Evolutionary conservation across 192 early-diverging fungal species (phyloP), one percentile per base, ranked within the genome.

Genomic region (Mortierella antarctica): DNA sequence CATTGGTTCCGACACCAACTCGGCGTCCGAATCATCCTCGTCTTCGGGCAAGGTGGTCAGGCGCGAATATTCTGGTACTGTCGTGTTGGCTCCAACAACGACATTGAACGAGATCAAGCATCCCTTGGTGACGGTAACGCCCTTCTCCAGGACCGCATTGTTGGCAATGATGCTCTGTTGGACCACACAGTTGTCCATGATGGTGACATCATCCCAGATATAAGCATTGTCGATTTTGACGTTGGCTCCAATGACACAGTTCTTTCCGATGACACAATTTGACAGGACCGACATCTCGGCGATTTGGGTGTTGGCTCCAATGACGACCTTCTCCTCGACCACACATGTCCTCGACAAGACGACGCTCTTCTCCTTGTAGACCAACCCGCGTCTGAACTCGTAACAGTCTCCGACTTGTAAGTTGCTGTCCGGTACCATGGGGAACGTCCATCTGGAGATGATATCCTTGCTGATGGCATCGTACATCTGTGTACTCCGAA

Each of bases 371-470:
- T 93, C 93, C 83, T 95, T 96, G 85, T 98, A 98, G 50, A 97
- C 93, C 48, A 94, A 87, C 17, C 94, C 94, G 50, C 93, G 90
- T 44, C 86, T 74, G 83, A 91, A 91, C 46, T 87, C 88, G 82
- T 97, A 97, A 20, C 85, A 76, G 53, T 91, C 86, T 1, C 87
- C 92, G 11, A 84, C 84, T 59, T 90, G 86, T 6, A 94, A 82
- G 59, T 95, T 96, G 73, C 88, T 95, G 63, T 99, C 98, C 0
- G 96, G 96, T 5, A 95, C 93, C 73, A 99, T 85, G 9, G 98
- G 97, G 82, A 94, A 99, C n/a, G 93, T 89, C 96, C 96, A 97
- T 45, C 98, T 88, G 1, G 89, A 88, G 54, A 99, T 85, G 44
- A 99, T 84, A 83, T 99, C 97, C 68, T 93, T 91, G 72, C 92